Conservation (phyloP, 306 rosid genomes). For the Cicer judaicum region DNA sequence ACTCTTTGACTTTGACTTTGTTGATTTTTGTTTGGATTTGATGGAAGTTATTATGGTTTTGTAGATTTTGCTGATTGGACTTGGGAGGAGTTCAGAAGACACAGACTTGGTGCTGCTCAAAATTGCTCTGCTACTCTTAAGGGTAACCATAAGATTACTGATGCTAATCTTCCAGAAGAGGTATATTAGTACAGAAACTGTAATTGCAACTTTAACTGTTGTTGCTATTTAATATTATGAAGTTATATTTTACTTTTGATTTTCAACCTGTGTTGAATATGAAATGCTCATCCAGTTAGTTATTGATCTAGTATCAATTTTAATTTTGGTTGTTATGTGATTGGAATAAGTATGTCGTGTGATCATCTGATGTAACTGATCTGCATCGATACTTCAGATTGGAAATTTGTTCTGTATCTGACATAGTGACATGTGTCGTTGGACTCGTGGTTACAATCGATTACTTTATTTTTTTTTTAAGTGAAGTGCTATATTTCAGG, state of each 20-base stretch:
- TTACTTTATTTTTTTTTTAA: too few species aligned
- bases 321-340: too few species aligned
- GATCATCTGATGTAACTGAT: background rate
- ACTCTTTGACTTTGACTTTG: background rate
- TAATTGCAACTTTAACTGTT: background rate
- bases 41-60: background rate
- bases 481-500: too few species aligned
- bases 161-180: constrained; percentile 64
- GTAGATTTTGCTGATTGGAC: constrained; percentile 91
- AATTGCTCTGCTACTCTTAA: constrained; percentile 90
- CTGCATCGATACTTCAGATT: too few species aligned
- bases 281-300: background rate
- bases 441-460: too few species aligned
- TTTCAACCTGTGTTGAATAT: background rate
- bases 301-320: too few species aligned
- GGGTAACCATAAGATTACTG: constrained; percentile 70
- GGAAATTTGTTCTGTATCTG: too few species aligned
- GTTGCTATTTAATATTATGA: background rate
- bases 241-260: background rate
- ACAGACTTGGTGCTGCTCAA: constrained; percentile 89
- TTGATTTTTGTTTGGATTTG: background rate
- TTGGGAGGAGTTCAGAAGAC: constrained; percentile 83
- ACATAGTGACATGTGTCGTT: too few species aligned
- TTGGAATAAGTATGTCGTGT: background rate
- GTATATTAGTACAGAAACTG: constrained; percentile 39